Conservation (phyloP, 768 basidiomycete genomes). For the Lyophyllum decastes region DNA sequence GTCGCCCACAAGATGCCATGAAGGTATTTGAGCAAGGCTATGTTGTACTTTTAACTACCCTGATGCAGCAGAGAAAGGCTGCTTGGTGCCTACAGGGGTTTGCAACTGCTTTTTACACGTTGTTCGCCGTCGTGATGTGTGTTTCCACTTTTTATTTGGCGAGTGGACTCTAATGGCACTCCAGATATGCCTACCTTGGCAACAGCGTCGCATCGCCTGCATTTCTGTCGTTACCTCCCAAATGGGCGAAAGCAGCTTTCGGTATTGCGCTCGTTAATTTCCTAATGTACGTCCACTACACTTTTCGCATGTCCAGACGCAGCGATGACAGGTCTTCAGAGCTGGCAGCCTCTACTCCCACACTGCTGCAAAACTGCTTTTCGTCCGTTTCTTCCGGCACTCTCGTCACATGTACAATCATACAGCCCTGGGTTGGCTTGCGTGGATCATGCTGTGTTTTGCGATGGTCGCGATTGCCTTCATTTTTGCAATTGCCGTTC, state of each 20-base stretch:
- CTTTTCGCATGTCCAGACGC: background rate
- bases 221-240: constrained; percentile 45
- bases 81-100: constrained; percentile 58
- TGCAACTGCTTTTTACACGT: constrained; percentile 48
- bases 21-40: constrained; percentile 37
- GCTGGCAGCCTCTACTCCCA: constrained; percentile 49
- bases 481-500: constrained; percentile 50
- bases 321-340: constrained; percentile 22
- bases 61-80: constrained; percentile 30
- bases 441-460: constrained; percentile 47
- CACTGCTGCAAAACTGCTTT: constrained; percentile 54
- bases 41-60: background rate
- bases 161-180: constrained; percentile 2
- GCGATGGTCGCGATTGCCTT: constrained; percentile 41
- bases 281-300: constrained; percentile 37
- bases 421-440: constrained; percentile 49
- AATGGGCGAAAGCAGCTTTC: constrained; percentile 52
- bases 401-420: constrained; percentile 51
- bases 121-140: constrained; percentile 44
- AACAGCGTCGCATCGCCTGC: constrained; percentile 47
- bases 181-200: constrained; percentile 48
- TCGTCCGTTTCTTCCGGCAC: constrained; percentile 51
- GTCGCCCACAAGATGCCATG: constrained; percentile 51
- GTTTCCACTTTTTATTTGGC: background rate
- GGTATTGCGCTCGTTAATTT: constrained; percentile 53